Base-by-base conservation (phyloP, 2,329 filamentous ascomycete genomes). In the Monilinia fructigena region DNA sequence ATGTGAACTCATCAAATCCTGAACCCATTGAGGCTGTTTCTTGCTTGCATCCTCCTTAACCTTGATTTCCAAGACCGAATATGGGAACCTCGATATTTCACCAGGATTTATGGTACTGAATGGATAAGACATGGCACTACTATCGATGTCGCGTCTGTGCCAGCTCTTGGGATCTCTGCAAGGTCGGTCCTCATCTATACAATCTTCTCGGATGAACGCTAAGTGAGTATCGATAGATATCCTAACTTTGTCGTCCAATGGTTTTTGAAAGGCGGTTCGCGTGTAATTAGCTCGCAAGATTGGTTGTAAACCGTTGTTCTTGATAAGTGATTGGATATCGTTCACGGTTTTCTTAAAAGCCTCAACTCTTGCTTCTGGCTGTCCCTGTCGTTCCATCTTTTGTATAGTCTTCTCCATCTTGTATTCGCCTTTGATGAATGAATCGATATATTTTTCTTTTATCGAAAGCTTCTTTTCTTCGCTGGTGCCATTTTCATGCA, bases 201-300 rank as follows among this genome's bases (percentile, higher is more conserved):
- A 85, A 73, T 90, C 87, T 75, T 90, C 87, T 60, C 87, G 84
- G 74, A 99, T 96, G 72, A 98, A 90, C 31, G 92, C 93, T 42
- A 99, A 83, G 72, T 96, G 88, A 0, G 93, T 97, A 77, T 99
- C 95, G 68, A 99, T 90, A 7, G 93, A 93, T 72, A 99, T 91
- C 65, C 95, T 88, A 56, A 99, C 89, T 26, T 91, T 89, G 77
- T 96, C 88, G 76, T 99, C 93, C 18, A 91, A 87, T 7, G 95
- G 95, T 71, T 97, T 97, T 78, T 99, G 95, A 81, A 98, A 99
- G 0, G 95, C 95, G 0, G 93, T 96, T 69, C 95, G 90, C 50
- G 89, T 91, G 77, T 98, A 98, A 79, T 96, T 97, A 69, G 95
- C 95, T 61, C 95, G 88, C 63, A 99, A 78, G 42, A 97, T 85